Base-by-base conservation (phyloP, 352 stramenopile genomes). In the Peronospora destructor region DNA sequence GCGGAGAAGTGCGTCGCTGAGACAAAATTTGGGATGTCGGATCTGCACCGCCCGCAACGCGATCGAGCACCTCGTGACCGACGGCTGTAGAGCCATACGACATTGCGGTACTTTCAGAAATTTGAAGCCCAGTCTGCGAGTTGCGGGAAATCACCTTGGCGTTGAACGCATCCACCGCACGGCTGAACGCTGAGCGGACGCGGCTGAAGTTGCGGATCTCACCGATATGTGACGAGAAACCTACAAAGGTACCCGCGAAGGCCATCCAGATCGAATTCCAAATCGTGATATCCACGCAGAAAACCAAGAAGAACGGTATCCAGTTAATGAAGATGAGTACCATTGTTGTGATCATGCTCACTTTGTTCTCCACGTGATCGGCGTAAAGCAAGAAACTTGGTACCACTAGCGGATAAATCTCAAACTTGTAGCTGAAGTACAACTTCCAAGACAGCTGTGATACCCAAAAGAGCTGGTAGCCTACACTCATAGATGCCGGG, bases 371-470 rank as follows among this genome's bases (percentile, higher is more conserved):
- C 21, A 97, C 64, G 59, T 98, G 97, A 61, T 99, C 96, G 36
- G 97, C 94, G 33, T 93, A 98, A 28, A 98, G 72, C 71, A 98
- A 59, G 49, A 98, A 84, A 6, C 88, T 95, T 12, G 96, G 96
- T 2, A 96, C 81, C 17, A 98, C 91, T 43, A 98, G 90, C 26
- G 90, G 91, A 21, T 87, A 93, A 10, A 98, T 97, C 61, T 98
- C 93, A 64, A 98, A 99, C 57, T 97, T 86, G 73, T 98, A 99
- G 47, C 91, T 98, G 65, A 99, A 99, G 59, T 91, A 97, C 5
- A 99, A 57, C 66, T 99, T 99, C 91, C 90, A 98, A 21, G 73
- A 66, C 17, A 98, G 73, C 56, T 98, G 81, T 9, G 88, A 94
- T 4, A 75, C 46, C 95, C 95, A 98, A 50, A 97, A 99, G 36